Evolutionary conservation across 495 filamentous ascomycete species (phyloP), one percentile per base, ranked within the genome.

Genomic region (Penicillium manginii): DNA sequence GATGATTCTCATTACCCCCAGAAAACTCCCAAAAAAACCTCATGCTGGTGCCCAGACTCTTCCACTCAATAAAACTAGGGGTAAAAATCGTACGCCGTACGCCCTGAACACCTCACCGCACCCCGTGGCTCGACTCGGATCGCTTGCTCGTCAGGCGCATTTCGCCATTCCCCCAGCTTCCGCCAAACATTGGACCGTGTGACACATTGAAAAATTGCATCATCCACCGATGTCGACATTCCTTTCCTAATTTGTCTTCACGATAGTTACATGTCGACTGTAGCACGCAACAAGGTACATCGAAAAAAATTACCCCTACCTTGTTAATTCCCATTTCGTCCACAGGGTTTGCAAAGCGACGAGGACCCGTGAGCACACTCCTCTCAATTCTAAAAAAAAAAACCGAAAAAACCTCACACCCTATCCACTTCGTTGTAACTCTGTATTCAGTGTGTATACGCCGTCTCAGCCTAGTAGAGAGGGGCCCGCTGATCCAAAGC

Each of bases 1-100:
- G 43, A 49, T 48, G 54, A 45, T 66, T 69, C 67, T 50, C 58
- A 65, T 64, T 64, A 64, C 61, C 61, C 62, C 61, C 61, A 65
- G 64, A 56, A 70, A 70, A 67, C 55, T 52, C 48, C 35, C 26
- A 32, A 42, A 46, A 51, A 68, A 63, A 58, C 57, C 58, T 43
- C 58, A 42, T 57, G 57, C 59, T 52, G 53, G 42, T 26, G 60
- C 50, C 57, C 52, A 60, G 57, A 54, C 57, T 46, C 40, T 23
- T 23, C 33, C 17, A 50, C 8, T 9, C 45, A 22, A 47, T 29
- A 29, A 43, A 47, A 23, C 45, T 47, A 47, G 45, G 45, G 45
- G 45, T 47, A 22, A 47, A 9, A 47, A 47, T 47, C 22, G 45
- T 47, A 14, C 46, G 43, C 37, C 40, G 57, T 43, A 39, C 47